A percentile compares a stretch with the other conserved stretches of the same genome.
Evolutionary conservation across 169 alveolate genomes (phyloP).

Genomic region (Eimeria falciformis): DNA sequence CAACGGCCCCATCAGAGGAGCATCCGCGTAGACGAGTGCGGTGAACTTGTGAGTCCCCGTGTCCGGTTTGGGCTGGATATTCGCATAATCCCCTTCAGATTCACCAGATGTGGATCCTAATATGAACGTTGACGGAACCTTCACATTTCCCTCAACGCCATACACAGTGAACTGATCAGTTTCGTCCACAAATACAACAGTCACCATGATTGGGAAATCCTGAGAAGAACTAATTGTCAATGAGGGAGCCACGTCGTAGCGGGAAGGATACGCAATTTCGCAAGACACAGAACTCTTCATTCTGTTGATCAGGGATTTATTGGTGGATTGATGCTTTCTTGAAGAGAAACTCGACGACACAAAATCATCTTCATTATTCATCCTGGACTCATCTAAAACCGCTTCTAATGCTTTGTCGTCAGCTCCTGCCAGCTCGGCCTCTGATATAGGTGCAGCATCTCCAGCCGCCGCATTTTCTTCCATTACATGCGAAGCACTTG

Average conservation of each 20-base stretch:
- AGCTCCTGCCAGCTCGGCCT: too few relatives aligned
- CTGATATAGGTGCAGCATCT: too few relatives aligned
- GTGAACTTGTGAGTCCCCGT: constrained; percentile 30
- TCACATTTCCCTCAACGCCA: not conserved
- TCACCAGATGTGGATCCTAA: constrained; percentile 11
- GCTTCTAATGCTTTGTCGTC: too few relatives aligned
- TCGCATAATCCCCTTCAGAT: constrained; percentile 41
- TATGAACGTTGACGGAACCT: constrained; percentile 16
- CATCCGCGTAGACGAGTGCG: constrained; percentile 9
- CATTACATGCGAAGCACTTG: too few relatives aligned
- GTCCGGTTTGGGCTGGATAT: constrained; percentile 35
- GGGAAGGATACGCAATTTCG: not conserved
- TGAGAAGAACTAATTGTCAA: not conserved
- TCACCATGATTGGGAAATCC: not conserved
- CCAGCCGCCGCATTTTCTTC: too few relatives aligned
- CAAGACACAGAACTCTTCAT: too few relatives aligned
- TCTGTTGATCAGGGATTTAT: too few relatives aligned
- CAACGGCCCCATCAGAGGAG: not conserved
- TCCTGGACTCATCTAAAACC: too few relatives aligned
- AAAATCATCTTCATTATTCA: too few relatives aligned
- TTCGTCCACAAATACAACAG: constrained; percentile 54
- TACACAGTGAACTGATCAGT: not conserved
- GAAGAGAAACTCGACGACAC: too few relatives aligned
- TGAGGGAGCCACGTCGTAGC: constrained; percentile 32
- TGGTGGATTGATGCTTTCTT: too few relatives aligned